Base-by-base conservation (phyloP, 2,329 filamentous ascomycete species). In the Penicillium occitanis region DNA sequence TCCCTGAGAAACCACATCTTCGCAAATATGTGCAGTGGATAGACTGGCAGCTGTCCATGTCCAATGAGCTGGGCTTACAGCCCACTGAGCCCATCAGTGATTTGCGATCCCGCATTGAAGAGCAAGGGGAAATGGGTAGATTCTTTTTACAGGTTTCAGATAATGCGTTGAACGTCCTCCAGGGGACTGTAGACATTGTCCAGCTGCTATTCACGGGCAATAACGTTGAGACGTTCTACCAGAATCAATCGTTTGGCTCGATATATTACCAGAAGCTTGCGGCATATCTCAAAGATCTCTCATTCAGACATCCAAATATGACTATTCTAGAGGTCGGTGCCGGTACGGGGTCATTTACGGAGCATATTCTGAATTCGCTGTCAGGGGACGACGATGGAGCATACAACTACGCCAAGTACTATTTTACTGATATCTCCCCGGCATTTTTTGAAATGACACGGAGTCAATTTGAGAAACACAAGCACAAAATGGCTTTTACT, bases 251-350 rank as follows among this genome's bases (percentile, higher is more conserved):
- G 7, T 51, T 51, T 30, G 48, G 48, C 48, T 51, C 48, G 6
- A 51, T 51, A 28, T 51, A 51, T 40, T 42, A 25, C 55, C n/a
- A 40, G 25, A 51, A 51, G 25, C 48, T 51, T 6, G 25, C 48
- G 14, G 14, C 8, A 17, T 51, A 51, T 30, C 48, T 51, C 14
- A 51, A 51, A 13, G 48, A 51, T 1, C 25, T 51, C 7, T 30
- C 60, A 33, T 48, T 37, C 19, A 48, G 53, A 40, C 33, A 67
- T 46, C 60, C 42, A 69, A 2, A 66, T 69, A 53, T 51, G 85
- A 85, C 0, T 75, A 88, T 88, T 86, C 78, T 87, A 72, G 86
- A 86, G 0, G 83, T 87, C 2, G 86, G 67, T 51, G 42, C 37
- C 14, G 60, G 46, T 17, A 62, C 60, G 19, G 42, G 46, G 1